Evolutionary conservation across 495 filamentous ascomycete species (phyloP), one percentile per base, ranked within the genome.

Genomic region (Umbilicaria muhlenbergii): DNA sequence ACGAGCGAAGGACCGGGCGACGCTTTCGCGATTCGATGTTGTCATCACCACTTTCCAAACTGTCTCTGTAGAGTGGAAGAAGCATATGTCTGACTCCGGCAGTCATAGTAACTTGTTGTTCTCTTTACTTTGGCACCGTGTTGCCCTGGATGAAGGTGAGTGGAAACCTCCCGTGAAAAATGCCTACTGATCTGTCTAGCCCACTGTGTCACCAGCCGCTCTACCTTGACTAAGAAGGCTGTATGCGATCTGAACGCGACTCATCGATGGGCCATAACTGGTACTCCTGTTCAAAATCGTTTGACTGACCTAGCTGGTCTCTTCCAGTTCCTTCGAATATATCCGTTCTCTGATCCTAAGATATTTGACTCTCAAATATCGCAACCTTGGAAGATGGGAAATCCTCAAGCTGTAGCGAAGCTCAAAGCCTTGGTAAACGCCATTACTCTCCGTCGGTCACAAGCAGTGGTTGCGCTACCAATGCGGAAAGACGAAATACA

Each of bases 141-240:
- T 69, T 6, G 51, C 69, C 11, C 42, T 70, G 11, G 67, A 70
- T 40, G 67, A 70, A 64, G 68, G 68, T 65, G 51, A 13, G 47
- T 21, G 12, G 32, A 15, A 3, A 11, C 42, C 32, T 33, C 14
- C 6, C 7, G n/a, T 32, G 61, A 4, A 1, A 14, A 33, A 41
- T 16, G 0, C 2, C 17, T 14, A 32, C 31, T 8, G 3, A 12
- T 8, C 14, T 3, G 13, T 11, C 19, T 41, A 70, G 66, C 58
- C 4, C 64, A 68, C 34, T 47, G 55, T 35, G 64, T 69, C 17
- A 54, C 61, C 3, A 60, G 58, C 43, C 35, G 46, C 10, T 45
- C 48, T 7, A 59, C 63, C 0, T 28, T 42, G 35, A 64, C 57
- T 45, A 49, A 63, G 0, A 50, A 48, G 16, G 61, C 64, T 10